Conservation (phyloP, 2,329 filamentous ascomycete species). For the Neonectria ditissima region DNA sequence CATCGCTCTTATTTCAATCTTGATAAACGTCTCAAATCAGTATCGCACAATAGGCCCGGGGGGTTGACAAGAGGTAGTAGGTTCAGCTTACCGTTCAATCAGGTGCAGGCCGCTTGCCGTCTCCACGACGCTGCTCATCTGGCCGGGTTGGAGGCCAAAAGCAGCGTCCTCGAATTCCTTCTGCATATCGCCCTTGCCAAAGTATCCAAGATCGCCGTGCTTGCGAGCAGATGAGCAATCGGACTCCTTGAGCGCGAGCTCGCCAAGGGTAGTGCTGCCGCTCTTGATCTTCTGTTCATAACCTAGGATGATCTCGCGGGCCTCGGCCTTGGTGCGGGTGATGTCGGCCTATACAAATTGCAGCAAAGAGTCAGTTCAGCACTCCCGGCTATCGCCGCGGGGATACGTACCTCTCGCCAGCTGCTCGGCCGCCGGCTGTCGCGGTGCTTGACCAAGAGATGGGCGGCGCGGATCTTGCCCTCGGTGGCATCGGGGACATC, state of each 20-base stretch:
- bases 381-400: not conserved
- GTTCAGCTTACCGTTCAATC: conserved; percentile 83
- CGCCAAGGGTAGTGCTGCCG: conserved; percentile 77
- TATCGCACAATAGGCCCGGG: not conserved
- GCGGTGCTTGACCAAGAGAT: conserved; percentile 93
- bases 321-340: conserved; percentile 88
- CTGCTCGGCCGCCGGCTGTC: conserved; percentile 90
- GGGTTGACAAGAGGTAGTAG: not conserved
- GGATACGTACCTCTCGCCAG: conserved; percentile 78
- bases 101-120: conserved; percentile 95
- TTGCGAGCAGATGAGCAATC: conserved; percentile 97
- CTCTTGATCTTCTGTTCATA: conserved; percentile 82
- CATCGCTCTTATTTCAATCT: conserved; percentile 33
- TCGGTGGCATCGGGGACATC: conserved; percentile 61
- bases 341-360: conserved; percentile 73
- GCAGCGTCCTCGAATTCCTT: conserved; percentile 98
- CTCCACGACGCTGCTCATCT: conserved; percentile 89
- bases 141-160: conserved; percentile 86
- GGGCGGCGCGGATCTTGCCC: conserved; percentile 92
- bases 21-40: conserved; percentile 11
- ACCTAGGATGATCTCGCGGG: conserved; percentile 77
- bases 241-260: conserved; percentile 88
- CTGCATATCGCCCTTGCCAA: conserved; percentile 96
- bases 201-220: conserved; percentile 93
- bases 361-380: conserved; percentile 11